These are phyloP conservation scores for Candida boleticola DNA, from an alignment of 805 yeast species.

Conservation along the genomic window DNA sequence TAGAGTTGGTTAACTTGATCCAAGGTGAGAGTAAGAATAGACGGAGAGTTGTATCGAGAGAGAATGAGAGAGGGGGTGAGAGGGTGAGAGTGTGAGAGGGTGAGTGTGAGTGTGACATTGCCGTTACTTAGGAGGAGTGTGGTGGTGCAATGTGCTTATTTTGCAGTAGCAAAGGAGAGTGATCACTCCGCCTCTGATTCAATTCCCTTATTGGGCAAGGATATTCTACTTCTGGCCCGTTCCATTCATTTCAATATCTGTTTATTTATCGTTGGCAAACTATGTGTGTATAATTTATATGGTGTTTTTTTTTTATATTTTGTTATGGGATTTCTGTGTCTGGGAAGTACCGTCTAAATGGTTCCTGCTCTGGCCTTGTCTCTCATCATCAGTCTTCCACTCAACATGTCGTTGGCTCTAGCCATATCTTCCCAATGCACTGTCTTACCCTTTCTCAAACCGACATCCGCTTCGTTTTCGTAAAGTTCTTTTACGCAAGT, in stretches of 20 bases:
- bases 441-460: constrained; percentile 61
- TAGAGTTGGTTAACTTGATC: too few species aligned
- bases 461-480: constrained; percentile 57
- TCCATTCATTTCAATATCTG: background rate
- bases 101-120: too few species aligned
- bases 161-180: too few species aligned
- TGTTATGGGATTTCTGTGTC: background rate
- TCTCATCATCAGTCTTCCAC: constrained; percentile 58
- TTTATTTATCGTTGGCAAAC: background rate
- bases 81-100: too few species aligned
- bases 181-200: too few species aligned
- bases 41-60: too few species aligned
- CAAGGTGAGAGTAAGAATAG: too few species aligned
- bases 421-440: constrained; percentile 68
- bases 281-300: background rate
- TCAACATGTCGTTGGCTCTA: constrained; percentile 62
- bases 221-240: too few species aligned
- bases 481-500: constrained; percentile 56
- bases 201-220: too few species aligned
- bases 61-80: too few species aligned
- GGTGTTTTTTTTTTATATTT: background rate
- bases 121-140: too few species aligned
- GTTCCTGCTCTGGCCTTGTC: background rate
- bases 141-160: too few species aligned
- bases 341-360: background rate